phyloP scores from a whole-genome alignment of 257 asterid genomes.

The Scutellaria galericulata region DNA sequence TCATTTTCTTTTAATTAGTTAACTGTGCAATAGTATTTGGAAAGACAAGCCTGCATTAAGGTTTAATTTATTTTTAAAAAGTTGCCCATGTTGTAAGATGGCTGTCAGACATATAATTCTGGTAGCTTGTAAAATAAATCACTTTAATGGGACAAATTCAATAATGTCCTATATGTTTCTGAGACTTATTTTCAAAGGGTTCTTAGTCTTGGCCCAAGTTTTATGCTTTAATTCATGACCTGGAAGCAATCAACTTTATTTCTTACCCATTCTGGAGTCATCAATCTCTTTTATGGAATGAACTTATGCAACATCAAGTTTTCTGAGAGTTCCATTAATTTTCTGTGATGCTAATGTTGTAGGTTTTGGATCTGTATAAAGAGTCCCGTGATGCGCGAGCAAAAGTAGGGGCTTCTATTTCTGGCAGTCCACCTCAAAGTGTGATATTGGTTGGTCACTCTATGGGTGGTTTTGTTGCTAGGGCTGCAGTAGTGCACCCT shows the following conservation, averaged over 20 bases:
- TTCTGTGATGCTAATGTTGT: constrained; percentile 27
- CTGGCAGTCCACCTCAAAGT: constrained; percentile 70
- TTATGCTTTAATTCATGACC: constrained; percentile 22
- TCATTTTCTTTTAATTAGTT: constrained; percentile 21
- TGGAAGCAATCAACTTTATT: constrained; percentile 23
- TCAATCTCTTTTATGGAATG: not conserved
- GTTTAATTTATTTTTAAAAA: constrained; percentile 17
- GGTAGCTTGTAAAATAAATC: constrained; percentile 27
- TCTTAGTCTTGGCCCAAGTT: constrained; percentile 10
- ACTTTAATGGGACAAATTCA: constrained; percentile 19
- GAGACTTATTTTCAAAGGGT: constrained; percentile 21
- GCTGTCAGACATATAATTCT: constrained; percentile 3
- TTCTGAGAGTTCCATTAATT: constrained; percentile 24
- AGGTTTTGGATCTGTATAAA: constrained; percentile 87
- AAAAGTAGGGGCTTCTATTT: constrained; percentile 71
- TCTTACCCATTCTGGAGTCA: constrained; percentile 19
- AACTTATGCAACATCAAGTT: constrained; percentile 19
- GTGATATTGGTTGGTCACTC: constrained; percentile 98
- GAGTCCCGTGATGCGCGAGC: constrained; percentile 65
- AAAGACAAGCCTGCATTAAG: constrained; percentile 16
- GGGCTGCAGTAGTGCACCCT: constrained; percentile 94
- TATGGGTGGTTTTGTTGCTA: constrained; percentile 99
- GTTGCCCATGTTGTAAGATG: constrained; percentile 24
- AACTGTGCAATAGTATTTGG: constrained; percentile 18
- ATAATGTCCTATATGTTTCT: not conserved